Evolutionary conservation across 2,329 filamentous ascomycete genomes (phyloP), one percentile per base, ranked within the genome.

Genomic region (Ophiostoma angusticollis): DNA sequence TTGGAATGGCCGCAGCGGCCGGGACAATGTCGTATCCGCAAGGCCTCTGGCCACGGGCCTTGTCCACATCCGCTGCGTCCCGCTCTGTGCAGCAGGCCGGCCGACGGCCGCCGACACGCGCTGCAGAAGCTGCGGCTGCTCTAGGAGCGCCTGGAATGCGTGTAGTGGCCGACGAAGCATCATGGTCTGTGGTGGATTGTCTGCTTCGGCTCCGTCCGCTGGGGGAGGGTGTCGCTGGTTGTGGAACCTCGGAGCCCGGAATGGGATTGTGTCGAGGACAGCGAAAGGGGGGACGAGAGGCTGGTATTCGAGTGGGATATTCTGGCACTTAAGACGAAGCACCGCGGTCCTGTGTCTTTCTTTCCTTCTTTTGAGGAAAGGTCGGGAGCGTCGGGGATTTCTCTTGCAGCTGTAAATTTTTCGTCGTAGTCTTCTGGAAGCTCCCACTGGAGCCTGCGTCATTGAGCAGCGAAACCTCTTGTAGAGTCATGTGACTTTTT

Each of bases 151-250:
- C 24, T 39, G 37, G 12, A 39, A 17, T 9, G 37, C 18, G 37
- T 33, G 41, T 29, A 43, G 32, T 16, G 37, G 37, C 24, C 41
- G 28, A 25, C 37, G 41, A 32, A 43, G 30, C 41, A 43, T 42
- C n/a, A 14, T 9, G 39, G 7, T 25, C 17, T 18, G n/a, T 3
- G 29, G 35, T 29, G 18, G n/a, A n/a, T n/a, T n/a, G 14, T 30
- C 24, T 31, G 22, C 16, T 4, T 16, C n/a, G n/a, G n/a, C n/a
- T n/a, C n/a, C n/a, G n/a, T n/a, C n/a, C n/a, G n/a, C n/a, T n/a
- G n/a, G n/a, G n/a, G n/a, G n/a, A n/a, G n/a, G n/a, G n/a, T n/a
- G n/a, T n/a, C n/a, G n/a, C n/a, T n/a, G n/a, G n/a, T n/a, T n/a
- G n/a, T n/a, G n/a, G n/a, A n/a, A n/a, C n/a, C n/a, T n/a, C n/a